A percentile compares a stretch with the other conserved stretches of the same genome.
Conservation (phyloP, 129 eudicot species). For the Flaveria linearis region DNA sequence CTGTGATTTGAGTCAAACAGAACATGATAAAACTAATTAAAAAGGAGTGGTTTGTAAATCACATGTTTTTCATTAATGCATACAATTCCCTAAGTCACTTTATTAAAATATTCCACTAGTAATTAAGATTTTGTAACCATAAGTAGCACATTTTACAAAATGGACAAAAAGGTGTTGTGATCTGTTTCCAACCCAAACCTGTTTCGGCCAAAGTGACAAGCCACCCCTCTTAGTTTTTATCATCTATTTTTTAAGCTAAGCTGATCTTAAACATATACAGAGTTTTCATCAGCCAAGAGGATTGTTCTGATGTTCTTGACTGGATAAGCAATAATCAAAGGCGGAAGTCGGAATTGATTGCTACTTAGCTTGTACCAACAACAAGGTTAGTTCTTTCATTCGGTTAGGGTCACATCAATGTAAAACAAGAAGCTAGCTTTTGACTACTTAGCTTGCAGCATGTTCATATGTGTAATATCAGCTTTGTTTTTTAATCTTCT, state of each 20-base stretch:
- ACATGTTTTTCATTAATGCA: neutral
- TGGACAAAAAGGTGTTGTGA: neutral
- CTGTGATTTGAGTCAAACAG: constrained; percentile 2
- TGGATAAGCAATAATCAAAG: constrained; percentile 64
- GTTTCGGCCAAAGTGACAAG: neutral
- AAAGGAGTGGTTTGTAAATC: neutral
- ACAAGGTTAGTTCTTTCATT: neutral
- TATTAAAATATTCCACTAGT: neutral
- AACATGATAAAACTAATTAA: neutral
- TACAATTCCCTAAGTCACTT: neutral
- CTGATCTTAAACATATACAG: constrained; percentile 44
- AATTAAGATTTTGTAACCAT: neutral
- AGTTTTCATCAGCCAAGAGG: constrained; percentile 61
- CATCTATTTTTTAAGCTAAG: neutral
- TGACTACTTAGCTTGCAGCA: neutral
- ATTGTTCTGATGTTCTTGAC: constrained; percentile 62
- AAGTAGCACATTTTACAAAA: neutral
- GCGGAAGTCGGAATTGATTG: constrained; percentile 40
- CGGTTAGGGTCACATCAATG: constrained; percentile 1
- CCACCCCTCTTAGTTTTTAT: neutral
- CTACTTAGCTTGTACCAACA: constrained; percentile 31
- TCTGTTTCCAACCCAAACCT: neutral
- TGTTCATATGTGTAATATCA: neutral
- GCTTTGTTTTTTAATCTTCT: neutral
- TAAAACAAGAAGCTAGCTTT: neutral